These are phyloP conservation scores for Fagus crenata DNA, from an alignment of 306 rosid genomes.

Conservation along the genomic window DNA sequence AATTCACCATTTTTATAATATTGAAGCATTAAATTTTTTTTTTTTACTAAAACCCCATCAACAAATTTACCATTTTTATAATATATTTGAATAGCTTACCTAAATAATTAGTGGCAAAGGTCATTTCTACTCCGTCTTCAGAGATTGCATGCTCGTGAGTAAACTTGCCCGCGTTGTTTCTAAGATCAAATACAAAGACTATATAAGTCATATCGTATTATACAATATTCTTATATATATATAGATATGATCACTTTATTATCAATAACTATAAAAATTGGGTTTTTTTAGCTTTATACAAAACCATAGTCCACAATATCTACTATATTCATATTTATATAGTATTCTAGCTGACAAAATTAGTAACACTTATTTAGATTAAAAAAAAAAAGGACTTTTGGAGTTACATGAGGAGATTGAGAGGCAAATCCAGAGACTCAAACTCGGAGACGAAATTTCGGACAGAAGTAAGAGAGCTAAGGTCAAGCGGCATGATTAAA, in stretches of 20 bases:
- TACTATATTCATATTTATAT: too few species aligned
- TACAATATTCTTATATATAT: too few species aligned
- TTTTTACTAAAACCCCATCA: background rate
- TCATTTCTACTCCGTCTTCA: conserved; percentile 84
- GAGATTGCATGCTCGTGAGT: conserved; percentile 67
- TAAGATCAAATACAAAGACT: conserved; percentile 13
- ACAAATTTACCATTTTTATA: background rate
- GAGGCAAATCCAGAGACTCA: conserved; percentile 62
- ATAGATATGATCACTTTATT: too few species aligned
- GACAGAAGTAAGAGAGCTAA: conserved; percentile 71
- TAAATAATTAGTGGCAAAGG: background rate
- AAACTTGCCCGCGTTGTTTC: conserved; percentile 92
- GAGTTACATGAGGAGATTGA: conserved; percentile 73
- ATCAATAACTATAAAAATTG: background rate
- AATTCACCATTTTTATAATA: background rate
- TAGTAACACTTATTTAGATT: too few species aligned
- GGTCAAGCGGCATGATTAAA: conserved; percentile 73
- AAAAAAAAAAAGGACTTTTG: background rate
- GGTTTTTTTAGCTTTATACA: background rate
- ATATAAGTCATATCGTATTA: too few species aligned
- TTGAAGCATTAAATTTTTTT: too few species aligned
- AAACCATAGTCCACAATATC: too few species aligned
- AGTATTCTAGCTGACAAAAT: too few species aligned
- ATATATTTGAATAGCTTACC: conserved; percentile 19
- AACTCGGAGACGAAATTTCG: conserved; percentile 56